Evolutionary conservation across 495 filamentous ascomycete genomes (phyloP).

Genomic region (Xanthoparmelia taractica): DNA sequence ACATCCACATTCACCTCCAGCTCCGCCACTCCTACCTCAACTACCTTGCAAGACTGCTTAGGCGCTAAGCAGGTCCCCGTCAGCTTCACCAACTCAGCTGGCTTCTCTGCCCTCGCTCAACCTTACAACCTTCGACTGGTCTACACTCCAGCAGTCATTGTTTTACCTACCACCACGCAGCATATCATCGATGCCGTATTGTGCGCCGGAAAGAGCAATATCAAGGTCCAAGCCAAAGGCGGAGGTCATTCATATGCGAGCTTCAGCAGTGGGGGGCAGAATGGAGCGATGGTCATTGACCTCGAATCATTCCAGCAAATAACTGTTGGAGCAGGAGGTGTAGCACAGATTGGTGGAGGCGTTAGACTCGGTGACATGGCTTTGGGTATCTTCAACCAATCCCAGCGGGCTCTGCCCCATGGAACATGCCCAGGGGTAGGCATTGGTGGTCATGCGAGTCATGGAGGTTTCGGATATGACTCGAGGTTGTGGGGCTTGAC

Average conservation of each 20-base stretch:
- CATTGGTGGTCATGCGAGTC: constrained; percentile 64
- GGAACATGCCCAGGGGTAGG: constrained; percentile 61
- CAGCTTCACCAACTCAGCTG: constrained; percentile 11
- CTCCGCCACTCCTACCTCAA: constrained; percentile 5
- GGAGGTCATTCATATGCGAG: constrained; percentile 47
- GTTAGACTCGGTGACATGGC: constrained; percentile 54
- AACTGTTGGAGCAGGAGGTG: constrained; percentile 45
- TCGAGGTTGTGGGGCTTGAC: constrained; percentile 58
- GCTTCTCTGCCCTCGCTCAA: constrained; percentile 20
- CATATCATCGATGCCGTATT: constrained; percentile 53
- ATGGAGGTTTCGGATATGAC: constrained; percentile 58
- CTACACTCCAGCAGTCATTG: constrained; percentile 55
- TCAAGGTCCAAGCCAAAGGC: constrained; percentile 60
- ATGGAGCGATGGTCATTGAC: constrained; percentile 41
- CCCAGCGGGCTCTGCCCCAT: constrained; percentile 58
- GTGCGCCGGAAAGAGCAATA: constrained; percentile 46
- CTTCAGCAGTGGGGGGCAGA: constrained; percentile 40
- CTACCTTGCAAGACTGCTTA: constrained; percentile 17
- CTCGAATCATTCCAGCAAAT: constrained; percentile 44
- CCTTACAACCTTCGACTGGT: constrained; percentile 57
- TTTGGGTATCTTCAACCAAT: constrained; percentile 49
- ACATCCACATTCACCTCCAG: constrained; percentile 11
- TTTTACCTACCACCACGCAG: constrained; percentile 47
- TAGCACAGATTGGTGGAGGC: constrained; percentile 61
- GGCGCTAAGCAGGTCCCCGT: constrained; percentile 17